These are phyloP conservation scores for Daedaleopsis sinensis DNA, from an alignment of 768 basidiomycete species.

Conservation along the genomic window DNA sequence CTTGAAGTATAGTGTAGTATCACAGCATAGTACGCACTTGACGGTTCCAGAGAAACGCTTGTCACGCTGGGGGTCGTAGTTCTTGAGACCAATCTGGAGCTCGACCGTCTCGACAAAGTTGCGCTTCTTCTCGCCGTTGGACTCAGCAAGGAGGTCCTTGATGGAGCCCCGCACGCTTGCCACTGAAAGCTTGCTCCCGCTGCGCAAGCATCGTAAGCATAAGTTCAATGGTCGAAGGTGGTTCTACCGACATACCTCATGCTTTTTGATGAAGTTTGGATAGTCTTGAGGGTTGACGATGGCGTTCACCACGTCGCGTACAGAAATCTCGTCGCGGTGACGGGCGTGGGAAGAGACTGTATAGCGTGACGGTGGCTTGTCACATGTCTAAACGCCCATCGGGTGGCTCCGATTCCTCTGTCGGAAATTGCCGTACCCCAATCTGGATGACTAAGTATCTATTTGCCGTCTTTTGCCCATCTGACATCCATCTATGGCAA, in stretches of 20 bases:
- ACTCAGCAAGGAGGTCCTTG: constrained; percentile 84
- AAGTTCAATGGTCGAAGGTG: too few species aligned
- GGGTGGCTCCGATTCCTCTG: too few species aligned
- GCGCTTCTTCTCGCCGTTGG: constrained; percentile 86
- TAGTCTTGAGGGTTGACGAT: constrained; percentile 21
- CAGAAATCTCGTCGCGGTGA: constrained; percentile 4
- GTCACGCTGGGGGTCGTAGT: constrained; percentile 99
- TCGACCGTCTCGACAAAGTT: constrained; percentile 97
- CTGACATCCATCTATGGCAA: too few species aligned
- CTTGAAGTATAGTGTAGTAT: not conserved
- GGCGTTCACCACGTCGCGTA: not conserved
- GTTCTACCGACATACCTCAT: constrained; percentile 28
- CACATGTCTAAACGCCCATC: not conserved
- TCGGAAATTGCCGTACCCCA: too few species aligned
- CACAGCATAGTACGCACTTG: constrained; percentile 59
- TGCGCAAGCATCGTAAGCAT: not conserved
- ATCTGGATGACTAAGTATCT: too few species aligned
- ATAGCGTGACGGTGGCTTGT: constrained; percentile 5
- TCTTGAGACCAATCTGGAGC: constrained; percentile 95
- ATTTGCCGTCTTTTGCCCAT: too few species aligned
- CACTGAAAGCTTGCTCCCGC: constrained; percentile 88
- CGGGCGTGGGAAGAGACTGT: constrained; percentile 21
- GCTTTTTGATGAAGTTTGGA: constrained; percentile 23
- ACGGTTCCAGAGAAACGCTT: constrained; percentile 99
- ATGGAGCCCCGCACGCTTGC: constrained; percentile 99